Base-by-base conservation (phyloP, 805 yeast genomes). In the Candida patagonica region DNA sequence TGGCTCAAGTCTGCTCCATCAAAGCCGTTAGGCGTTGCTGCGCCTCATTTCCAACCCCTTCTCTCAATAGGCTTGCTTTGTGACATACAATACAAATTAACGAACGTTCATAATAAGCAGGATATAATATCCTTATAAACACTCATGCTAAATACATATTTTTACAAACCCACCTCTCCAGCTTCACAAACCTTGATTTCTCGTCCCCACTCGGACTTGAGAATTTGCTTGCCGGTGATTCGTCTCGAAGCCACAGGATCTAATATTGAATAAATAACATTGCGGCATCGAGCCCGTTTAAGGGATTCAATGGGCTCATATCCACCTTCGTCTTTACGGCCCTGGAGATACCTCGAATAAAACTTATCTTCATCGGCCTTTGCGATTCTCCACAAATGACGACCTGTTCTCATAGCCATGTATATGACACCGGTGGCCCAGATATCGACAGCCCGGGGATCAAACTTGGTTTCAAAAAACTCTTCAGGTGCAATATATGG, bases 401-500 rank as follows among this genome's bases (percentile, higher is more conserved):
- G 68, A 6, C 97, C 97, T 0, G 95, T 82, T 54, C 95, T 55
- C 88, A 79, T 80, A 6, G 79, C 79, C 63, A 79, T 64, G 59
- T 78, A 80, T 24, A 80, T 71, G 2, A 87, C 74, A 34, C 95
- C 96, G 35, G 78, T 61, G 2, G 95, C 80, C 96, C 96, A 87
- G 38, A 82, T 72, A 57, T 87, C 96, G 37, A 83, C 87, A 23
- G 75, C 67, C 42, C 86, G 62, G 12, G 94, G 84, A 48, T 85
- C 94, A 54, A 80, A 81, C 30, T 60, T 66, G 24, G 67, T 62
- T 5, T 61, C 60, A 6, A 53, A 51, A 54, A 73, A 81, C 61
- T 85, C 95, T 54, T 87, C 96, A 0, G 96, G 96, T 0, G 95
- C 83, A 56, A 85, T 84, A 61, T 85, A 87, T 1, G 95, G 89